Base-by-base conservation (phyloP, 2,329 filamentous ascomycete genomes). In the Penicillium sp. region DNA sequence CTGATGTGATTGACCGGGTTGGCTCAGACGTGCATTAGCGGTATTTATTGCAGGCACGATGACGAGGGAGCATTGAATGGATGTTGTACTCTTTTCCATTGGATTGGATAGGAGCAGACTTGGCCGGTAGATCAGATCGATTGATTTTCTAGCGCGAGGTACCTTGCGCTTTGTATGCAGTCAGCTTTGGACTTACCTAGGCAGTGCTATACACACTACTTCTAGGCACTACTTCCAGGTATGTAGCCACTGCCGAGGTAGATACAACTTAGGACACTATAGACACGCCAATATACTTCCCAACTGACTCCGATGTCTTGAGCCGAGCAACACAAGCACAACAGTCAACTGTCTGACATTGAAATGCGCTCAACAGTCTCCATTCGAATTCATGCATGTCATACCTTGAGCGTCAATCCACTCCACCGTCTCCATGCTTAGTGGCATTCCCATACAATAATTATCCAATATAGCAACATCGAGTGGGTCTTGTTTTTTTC, bases 1-100 rank as follows among this genome's bases (percentile, higher is more conserved):
- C 62, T 66, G 56, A 60, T 63, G 59, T 63, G 63, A 67, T 66
- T 65, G 63, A 60, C 60, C 34, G 41, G 55, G 51, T 53, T 50
- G 52, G 38, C 41, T 59, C 46, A 46, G 38, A 45, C 56, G 40
- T 65, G 63, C 65, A 67, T 65, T 66, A 67, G 65, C 40, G 44
- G 62, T 62, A 60, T 60, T 53, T 44, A 50, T 55, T 19, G 13
- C 31, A 55, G 21, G 45, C 52, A 48, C 36, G 36, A 49, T 43
- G 52, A 54, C 45, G 52, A 39, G 36, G 16, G 31, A 33, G 23
- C 29, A 29, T 29, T n/a, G 40, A 50, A 38, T 21, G 23, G 1
- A 15, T 33, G 31, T 31, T 31, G 29, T 31, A 31, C 27, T 29
- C 19, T 39, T 34, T 27, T 15, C 15, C 15, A 21, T n/a, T 21